A percentile compares a stretch with the other conserved stretches of the same genome.
These are phyloP conservation scores for Pseudomonodictys pantanalensis DNA, from an alignment of 495 filamentous ascomycete genomes.

Conservation along the genomic window DNA sequence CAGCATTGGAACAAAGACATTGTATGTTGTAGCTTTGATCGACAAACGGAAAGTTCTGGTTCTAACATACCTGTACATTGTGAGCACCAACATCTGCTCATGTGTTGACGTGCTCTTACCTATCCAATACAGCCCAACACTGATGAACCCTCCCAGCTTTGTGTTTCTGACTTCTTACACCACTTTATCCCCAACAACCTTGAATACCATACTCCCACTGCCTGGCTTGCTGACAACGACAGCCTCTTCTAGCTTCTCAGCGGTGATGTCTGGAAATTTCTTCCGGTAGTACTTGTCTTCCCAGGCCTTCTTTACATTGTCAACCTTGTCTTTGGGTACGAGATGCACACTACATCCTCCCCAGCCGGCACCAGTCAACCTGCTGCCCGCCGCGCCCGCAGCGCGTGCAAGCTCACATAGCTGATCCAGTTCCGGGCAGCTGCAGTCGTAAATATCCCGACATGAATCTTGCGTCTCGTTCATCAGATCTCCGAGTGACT, in stretches of 20 bases:
- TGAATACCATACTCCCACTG: constrained; percentile 53
- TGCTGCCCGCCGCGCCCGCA: constrained; percentile 78
- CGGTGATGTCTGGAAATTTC: constrained; percentile 65
- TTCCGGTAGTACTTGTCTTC: constrained; percentile 75
- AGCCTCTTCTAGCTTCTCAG: constrained; percentile 70
- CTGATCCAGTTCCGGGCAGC: constrained; percentile 82
- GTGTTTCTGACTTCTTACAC: constrained; percentile 13
- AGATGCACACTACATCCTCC: constrained; percentile 95
- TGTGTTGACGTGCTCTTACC: neutral
- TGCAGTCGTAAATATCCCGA: constrained; percentile 81
- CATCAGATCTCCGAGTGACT: constrained; percentile 74
- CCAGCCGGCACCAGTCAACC: constrained; percentile 94
- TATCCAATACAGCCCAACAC: too few relatives aligned
- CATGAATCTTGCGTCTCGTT: constrained; percentile 88
- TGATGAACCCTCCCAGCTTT: neutral
- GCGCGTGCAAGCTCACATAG: constrained; percentile 74
- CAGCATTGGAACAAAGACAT: too few relatives aligned
- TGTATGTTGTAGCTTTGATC: too few relatives aligned
- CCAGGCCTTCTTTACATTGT: constrained; percentile 74
- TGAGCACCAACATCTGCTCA: neutral
- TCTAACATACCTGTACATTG: too few relatives aligned
- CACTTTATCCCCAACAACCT: constrained; percentile 23
- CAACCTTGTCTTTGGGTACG: constrained; percentile 78
- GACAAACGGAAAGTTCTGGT: too few relatives aligned
- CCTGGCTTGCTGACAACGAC: constrained; percentile 89